Conservation (phyloP, 305 asterid genomes). For the Vinca major region DNA sequence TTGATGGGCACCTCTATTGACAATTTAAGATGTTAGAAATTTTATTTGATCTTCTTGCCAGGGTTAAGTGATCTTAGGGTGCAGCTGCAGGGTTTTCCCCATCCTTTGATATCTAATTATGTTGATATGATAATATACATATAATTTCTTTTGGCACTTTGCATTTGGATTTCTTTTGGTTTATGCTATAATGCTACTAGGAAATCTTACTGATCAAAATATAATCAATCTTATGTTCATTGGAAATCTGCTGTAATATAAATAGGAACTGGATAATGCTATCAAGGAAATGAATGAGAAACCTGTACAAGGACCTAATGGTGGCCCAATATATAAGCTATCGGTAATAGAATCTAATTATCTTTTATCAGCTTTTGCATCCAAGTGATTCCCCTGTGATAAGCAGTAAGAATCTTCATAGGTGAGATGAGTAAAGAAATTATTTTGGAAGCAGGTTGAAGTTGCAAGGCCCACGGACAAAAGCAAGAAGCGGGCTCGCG, state of each 20-base stretch:
- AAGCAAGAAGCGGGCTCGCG: slow-evolving; percentile 70
- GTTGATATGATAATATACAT: not conserved
- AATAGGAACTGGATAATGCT: slow-evolving; percentile 77
- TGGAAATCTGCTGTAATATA: not conserved
- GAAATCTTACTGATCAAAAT: not conserved
- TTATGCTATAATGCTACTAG: not conserved
- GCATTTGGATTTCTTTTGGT: not conserved
- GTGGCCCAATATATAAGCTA: slow-evolving; percentile 46
- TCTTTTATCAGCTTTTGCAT: not conserved
- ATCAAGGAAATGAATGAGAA: slow-evolving; percentile 54
- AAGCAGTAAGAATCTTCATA: not conserved
- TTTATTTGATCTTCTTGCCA: not conserved
- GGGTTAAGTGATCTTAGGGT: not conserved
- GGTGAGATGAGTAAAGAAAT: not conserved
- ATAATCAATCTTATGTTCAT: not conserved
- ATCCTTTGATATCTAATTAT: not conserved
- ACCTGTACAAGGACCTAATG: slow-evolving; percentile 54
- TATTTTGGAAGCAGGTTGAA: slow-evolving; percentile 58
- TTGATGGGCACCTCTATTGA: not conserved
- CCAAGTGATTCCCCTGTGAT: not conserved
- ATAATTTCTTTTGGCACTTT: not conserved
- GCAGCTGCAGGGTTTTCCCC: not conserved
- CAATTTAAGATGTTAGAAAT: not conserved
- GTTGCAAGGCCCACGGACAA: slow-evolving; percentile 72
- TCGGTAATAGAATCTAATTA: slow-evolving; percentile 36